A percentile compares a stretch with the other conserved stretches of the same genome.
phyloP scores from a whole-genome alignment of 805 yeast genomes.

The Yarrowia deformans region DNA sequence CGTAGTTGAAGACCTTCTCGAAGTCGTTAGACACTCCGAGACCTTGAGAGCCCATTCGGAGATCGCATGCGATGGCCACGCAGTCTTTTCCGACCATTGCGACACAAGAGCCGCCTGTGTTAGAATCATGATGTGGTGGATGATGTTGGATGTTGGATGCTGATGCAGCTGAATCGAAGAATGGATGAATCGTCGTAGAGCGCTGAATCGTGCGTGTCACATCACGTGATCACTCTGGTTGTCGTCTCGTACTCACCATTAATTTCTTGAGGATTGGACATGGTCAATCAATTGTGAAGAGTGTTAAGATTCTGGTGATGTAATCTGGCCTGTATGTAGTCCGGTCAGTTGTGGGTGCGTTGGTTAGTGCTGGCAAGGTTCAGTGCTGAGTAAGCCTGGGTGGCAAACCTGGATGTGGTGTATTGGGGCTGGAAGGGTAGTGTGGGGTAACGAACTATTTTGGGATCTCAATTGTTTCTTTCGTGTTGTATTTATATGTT shows the following conservation, averaged over 20 bases:
- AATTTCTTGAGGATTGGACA: conserved; percentile 53
- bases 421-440: not conserved
- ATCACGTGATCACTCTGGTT: not conserved
- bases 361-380: conserved; percentile 24
- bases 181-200: not conserved
- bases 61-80: conserved; percentile 95
- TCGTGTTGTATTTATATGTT: too few species aligned
- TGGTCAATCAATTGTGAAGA: conserved; percentile 40
- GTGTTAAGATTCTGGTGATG: conserved; percentile 15
- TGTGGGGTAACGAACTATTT: not conserved
- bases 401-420: not conserved
- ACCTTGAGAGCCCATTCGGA: conserved; percentile 92
- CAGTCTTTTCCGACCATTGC: conserved; percentile 99
- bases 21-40: conserved; percentile 90
- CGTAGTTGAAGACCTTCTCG: conserved; percentile 88
- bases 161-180: not conserved
- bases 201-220: not conserved
- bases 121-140: not conserved
- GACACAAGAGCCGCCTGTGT: conserved; percentile 87
- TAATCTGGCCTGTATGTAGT: not conserved
- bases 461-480: too few species aligned
- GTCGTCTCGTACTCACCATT: conserved; percentile 44
- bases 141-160: not conserved
- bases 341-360: conserved; percentile 1
- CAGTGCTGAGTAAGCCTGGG: conserved; percentile 14